Percentiles rank a stretch among this genome's conserved stretches.
phyloP scores from a whole-genome alignment of 2,329 filamentous ascomycete species.

The Clarireedia homoeocarpa region DNA sequence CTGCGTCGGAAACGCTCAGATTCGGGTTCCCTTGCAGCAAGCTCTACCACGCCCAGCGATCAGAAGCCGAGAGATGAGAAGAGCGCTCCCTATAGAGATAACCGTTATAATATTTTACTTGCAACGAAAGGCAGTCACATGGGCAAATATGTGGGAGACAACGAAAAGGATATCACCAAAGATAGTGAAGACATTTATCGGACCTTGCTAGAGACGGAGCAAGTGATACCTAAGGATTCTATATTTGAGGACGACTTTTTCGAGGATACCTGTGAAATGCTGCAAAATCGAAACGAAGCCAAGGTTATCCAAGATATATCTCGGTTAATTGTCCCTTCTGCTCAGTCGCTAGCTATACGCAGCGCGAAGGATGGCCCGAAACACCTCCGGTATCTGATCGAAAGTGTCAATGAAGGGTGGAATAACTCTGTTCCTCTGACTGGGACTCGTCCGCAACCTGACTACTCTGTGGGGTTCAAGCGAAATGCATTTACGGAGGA shows the following conservation, averaged over 20 bases:
- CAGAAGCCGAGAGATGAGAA: slow-evolving; percentile 34
- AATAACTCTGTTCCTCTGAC: slow-evolving; percentile 33
- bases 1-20: too few species aligned
- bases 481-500: slow-evolving; percentile 33
- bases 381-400: slow-evolving; percentile 29
- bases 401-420: slow-evolving; percentile 37
- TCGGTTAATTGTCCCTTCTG: not conserved
- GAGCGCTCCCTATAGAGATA: slow-evolving; percentile 29
- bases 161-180: slow-evolving; percentile 26
- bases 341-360: not conserved
- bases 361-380: not conserved
- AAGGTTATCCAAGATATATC: not conserved
- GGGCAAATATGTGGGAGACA: slow-evolving; percentile 19
- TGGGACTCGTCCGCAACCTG: slow-evolving; percentile 24
- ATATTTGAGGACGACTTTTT: slow-evolving; percentile 35
- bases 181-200: slow-evolving; percentile 28
- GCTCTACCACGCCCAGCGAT: slow-evolving; percentile 29
- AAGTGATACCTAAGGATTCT: slow-evolving; percentile 28
- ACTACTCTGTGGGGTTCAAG: slow-evolving; percentile 30
- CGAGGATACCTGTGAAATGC: slow-evolving; percentile 26
- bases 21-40: not conserved
- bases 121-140: slow-evolving; percentile 36
- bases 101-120: slow-evolving; percentile 33
- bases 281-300: not conserved
- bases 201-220: slow-evolving; percentile 28